Evolutionary conservation across 2,329 filamentous ascomycete genomes (phyloP).

Genomic region (Xylariaceae sp.): DNA sequence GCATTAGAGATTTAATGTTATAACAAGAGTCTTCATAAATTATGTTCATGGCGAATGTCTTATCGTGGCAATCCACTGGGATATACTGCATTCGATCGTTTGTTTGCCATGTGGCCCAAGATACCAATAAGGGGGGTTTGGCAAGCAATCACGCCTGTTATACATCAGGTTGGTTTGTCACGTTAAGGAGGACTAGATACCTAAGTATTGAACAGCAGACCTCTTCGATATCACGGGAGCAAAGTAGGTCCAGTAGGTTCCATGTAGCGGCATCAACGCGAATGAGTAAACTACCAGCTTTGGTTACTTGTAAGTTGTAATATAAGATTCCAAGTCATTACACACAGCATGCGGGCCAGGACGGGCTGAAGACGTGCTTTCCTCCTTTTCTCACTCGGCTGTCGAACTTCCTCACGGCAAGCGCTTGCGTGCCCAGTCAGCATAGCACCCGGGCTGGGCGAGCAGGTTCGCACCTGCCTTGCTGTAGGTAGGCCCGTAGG

Average conservation of each 20-base stretch:
- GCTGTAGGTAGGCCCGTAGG: no score
- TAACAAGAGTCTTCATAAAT: neutral
- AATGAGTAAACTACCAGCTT: no score
- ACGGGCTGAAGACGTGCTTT: neutral
- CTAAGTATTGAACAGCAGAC: no score
- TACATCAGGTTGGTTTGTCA: neutral
- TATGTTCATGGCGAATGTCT: neutral
- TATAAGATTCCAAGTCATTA: no score
- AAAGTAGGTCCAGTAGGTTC: neutral
- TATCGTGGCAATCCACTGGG: neutral
- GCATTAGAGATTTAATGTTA: constrained; percentile 8
- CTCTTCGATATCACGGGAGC: neutral
- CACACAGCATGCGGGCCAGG: no score
- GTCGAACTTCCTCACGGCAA: neutral
- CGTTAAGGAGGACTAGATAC: no score
- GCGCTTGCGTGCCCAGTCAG: no score
- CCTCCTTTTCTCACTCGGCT: neutral
- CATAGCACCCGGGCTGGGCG: no score
- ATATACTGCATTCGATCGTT: neutral
- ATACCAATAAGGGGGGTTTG: neutral
- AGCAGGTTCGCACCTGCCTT: no score
- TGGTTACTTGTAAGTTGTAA: no score
- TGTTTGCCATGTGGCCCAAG: no score
- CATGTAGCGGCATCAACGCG: neutral
- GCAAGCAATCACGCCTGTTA: neutral